Percentiles rank a stretch among this genome's conserved stretches.
These are phyloP conservation scores for Perkinsus marinus DNA, from an alignment of 169 alveolate species.

Conservation along the genomic window DNA sequence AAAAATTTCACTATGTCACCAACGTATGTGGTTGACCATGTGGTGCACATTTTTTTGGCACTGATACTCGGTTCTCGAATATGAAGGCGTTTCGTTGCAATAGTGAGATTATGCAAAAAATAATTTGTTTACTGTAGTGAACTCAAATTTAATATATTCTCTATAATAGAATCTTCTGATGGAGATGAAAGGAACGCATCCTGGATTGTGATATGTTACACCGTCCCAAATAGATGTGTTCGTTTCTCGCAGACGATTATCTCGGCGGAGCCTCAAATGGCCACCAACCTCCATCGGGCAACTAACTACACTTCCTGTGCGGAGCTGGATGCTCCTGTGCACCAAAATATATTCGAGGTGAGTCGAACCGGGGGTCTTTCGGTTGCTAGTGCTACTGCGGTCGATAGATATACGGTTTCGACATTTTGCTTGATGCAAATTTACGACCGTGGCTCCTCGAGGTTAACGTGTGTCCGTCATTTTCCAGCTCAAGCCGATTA, in stretches of 20 bases:
- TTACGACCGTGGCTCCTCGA: slow-evolving; percentile 89
- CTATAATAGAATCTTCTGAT: too few species aligned
- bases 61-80: too few species aligned
- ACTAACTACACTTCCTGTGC: neutral
- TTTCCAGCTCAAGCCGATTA: slow-evolving; percentile 44
- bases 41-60: too few species aligned
- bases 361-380: neutral
- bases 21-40: too few species aligned
- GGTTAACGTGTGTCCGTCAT: slow-evolving; percentile 82
- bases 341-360: neutral
- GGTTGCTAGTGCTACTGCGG: slow-evolving; percentile 21
- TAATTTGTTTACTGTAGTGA: too few species aligned
- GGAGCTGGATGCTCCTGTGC: neutral
- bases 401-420: slow-evolving; percentile 80
- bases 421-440: slow-evolving; percentile 72
- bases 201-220: too few species aligned
- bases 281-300: slow-evolving; percentile 24
- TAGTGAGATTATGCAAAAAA: too few species aligned
- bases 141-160: too few species aligned
- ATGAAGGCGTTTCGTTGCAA: too few species aligned
- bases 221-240: too few species aligned
- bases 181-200: too few species aligned
- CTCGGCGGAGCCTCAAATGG: slow-evolving; percentile 52
- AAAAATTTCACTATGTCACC: too few species aligned
- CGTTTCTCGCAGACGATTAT: slow-evolving; percentile 31